Evolutionary conservation across 2,329 filamentous ascomycete species (phyloP).

Genomic region (Stachybotrys echinatus): DNA sequence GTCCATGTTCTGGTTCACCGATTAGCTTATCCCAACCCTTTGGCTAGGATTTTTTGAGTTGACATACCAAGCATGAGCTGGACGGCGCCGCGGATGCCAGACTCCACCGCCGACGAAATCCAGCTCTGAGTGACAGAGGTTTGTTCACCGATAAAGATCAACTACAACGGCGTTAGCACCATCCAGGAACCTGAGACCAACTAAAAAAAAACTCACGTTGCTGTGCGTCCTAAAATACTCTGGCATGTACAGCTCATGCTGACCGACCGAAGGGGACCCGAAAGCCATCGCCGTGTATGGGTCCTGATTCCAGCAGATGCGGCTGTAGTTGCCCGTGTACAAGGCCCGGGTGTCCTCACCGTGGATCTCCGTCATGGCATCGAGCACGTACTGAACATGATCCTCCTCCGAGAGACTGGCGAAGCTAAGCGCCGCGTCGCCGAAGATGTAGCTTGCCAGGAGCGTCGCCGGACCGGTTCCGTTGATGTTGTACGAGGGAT

Average conservation of each 20-base stretch:
- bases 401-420: conserved; percentile 47
- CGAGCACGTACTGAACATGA: conserved; percentile 5
- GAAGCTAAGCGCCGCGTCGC: conserved; percentile 32
- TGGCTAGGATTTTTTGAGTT: too few relatives aligned
- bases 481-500: conserved; percentile 63
- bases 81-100: conserved; percentile 57
- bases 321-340: conserved; percentile 5
- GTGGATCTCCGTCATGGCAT: conserved; percentile 5
- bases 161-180: conserved; percentile 24
- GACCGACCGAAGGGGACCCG: conserved; percentile 54
- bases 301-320: conserved; percentile 3
- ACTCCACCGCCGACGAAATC: conserved; percentile 64
- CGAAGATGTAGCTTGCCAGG: conserved; percentile 52
- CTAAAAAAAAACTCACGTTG: conserved; percentile 35
- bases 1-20: conserved; percentile 9
- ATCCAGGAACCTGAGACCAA: neutral
- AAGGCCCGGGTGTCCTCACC: conserved; percentile 4
- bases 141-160: conserved; percentile 66
- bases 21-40: too few relatives aligned
- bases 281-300: conserved; percentile 36
- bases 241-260: conserved; percentile 65
- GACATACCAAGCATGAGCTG: conserved; percentile 50
- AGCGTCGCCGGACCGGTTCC: conserved; percentile 56
- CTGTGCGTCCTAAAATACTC: conserved; percentile 67
- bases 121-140: conserved; percentile 68